phyloP scores from a whole-genome alignment of 176 grass and related monocot species.

The Musa itinerans region DNA sequence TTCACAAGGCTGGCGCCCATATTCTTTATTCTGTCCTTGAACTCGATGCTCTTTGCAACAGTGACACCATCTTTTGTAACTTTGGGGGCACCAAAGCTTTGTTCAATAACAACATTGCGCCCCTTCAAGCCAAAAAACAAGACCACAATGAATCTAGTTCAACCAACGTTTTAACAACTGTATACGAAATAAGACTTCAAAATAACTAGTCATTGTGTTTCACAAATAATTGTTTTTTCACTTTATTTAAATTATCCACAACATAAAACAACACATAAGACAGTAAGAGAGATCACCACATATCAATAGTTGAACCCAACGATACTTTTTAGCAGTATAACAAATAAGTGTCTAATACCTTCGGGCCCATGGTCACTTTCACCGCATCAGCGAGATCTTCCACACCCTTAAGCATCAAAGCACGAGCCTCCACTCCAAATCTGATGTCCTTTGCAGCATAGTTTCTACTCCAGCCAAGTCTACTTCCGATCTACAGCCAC shows the following conservation, averaged over 20 bases:
- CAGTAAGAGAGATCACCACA: too few species aligned
- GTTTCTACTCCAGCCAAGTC: constrained; percentile 21
- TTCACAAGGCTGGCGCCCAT: constrained; percentile 93
- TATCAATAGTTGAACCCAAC: too few species aligned
- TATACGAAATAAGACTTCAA: too few species aligned
- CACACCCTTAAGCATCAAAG: constrained; percentile 35
- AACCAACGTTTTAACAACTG: too few species aligned
- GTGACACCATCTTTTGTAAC: constrained; percentile 96
- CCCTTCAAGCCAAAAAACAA: constrained; percentile 28
- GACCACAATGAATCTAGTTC: background rate
- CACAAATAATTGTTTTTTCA: too few species aligned
- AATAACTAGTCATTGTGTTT: too few species aligned
- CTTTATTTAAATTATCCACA: too few species aligned
- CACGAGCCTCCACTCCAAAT: constrained; percentile 32
- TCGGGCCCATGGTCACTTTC: constrained; percentile 34
- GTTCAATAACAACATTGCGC: constrained; percentile 80
- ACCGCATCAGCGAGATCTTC: constrained; percentile 35
- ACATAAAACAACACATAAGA: too few species aligned
- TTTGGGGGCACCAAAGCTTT: constrained; percentile 94
- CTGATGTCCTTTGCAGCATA: constrained; percentile 34
- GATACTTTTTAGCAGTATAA: too few species aligned
- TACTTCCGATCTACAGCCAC: constrained; percentile 9
- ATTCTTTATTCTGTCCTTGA: constrained; percentile 82
- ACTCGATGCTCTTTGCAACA: constrained; percentile 95
- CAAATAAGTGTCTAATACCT: background rate